phyloP scores from a whole-genome alignment of 2,329 filamentous ascomycete genomes.

The Colletotrichum musicola region DNA sequence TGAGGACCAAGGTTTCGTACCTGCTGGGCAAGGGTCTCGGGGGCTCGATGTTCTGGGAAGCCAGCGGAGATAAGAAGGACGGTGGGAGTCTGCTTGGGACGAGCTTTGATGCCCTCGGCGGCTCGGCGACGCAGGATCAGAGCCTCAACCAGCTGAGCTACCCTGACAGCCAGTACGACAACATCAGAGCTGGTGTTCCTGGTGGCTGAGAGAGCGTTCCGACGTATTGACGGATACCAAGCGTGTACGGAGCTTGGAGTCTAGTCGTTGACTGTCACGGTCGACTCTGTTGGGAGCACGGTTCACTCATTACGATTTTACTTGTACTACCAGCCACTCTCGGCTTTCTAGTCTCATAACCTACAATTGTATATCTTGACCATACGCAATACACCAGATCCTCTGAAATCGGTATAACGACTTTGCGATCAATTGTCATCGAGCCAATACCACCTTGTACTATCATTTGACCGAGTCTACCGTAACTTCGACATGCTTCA shows the following conservation, averaged over 20 bases:
- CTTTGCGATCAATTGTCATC: too few species aligned
- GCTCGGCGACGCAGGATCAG: constrained; percentile 56
- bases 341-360: too few species aligned
- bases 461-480: neutral
- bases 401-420: too few species aligned
- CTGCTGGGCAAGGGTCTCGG: constrained; percentile 73
- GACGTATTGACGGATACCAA: too few species aligned
- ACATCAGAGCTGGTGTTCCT: constrained; percentile 57
- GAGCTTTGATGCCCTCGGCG: constrained; percentile 55
- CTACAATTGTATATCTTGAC: too few species aligned
- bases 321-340: too few species aligned
- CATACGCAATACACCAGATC: too few species aligned
- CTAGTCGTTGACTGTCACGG: too few species aligned
- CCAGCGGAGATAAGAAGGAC: constrained; percentile 74
- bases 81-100: constrained; percentile 71
- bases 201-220: neutral
- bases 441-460: too few species aligned
- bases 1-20: constrained; percentile 73
- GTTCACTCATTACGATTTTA: too few species aligned
- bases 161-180: constrained; percentile 67
- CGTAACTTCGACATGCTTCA: neutral
- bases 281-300: too few species aligned
- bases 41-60: constrained; percentile 90
- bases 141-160: constrained; percentile 65
- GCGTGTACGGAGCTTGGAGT: too few species aligned